These are phyloP conservation scores for Calonectria hongkongensis DNA, from an alignment of 2,329 filamentous ascomycete genomes.

Conservation along the genomic window DNA sequence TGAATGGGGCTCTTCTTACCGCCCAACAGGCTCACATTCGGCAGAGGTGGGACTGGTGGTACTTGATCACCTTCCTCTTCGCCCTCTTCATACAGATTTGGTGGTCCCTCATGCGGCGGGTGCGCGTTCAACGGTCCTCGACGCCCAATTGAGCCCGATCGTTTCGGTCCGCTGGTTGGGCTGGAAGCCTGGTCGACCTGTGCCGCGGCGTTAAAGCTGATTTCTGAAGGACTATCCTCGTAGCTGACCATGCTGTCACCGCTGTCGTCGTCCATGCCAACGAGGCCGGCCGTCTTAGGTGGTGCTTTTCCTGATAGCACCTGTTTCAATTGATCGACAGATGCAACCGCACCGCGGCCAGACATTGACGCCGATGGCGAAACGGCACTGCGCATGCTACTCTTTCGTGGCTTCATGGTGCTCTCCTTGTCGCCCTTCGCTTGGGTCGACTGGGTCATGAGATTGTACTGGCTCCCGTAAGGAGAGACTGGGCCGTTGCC, in stretches of 20 bases:
- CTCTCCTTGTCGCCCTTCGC: conserved; percentile 57
- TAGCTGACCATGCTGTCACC: conserved; percentile 84
- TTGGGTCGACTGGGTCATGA: conserved; percentile 69
- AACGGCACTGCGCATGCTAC: conserved; percentile 71
- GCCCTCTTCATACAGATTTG: conserved; percentile 56
- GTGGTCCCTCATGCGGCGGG: conserved; percentile 58
- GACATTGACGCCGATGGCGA: conserved; percentile 67
- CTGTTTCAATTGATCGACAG: conserved; percentile 79
- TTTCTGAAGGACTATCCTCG: conserved; percentile 80
- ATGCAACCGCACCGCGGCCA: conserved; percentile 72
- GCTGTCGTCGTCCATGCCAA: conserved; percentile 69
- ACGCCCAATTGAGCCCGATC: conserved; percentile 60
- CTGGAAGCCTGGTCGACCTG: conserved; percentile 57
- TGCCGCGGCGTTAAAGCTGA: conserved; percentile 72
- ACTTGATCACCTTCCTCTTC: conserved; percentile 62
- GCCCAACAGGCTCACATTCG: conserved; percentile 60
- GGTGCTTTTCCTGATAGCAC: conserved; percentile 72
- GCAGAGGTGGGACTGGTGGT: conserved; percentile 75
- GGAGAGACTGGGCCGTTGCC: conserved; percentile 65
- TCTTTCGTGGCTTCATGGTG: conserved; percentile 69
- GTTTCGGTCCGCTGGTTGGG: conserved; percentile 55
- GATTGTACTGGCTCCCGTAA: conserved; percentile 69
- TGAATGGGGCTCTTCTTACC: conserved; percentile 55
- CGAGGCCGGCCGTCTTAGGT: conserved; percentile 61
- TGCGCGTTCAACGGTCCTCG: conserved; percentile 67